These are phyloP conservation scores for Colletotrichum tropicale DNA, from an alignment of 2,329 filamentous ascomycete species.

Conservation along the genomic window DNA sequence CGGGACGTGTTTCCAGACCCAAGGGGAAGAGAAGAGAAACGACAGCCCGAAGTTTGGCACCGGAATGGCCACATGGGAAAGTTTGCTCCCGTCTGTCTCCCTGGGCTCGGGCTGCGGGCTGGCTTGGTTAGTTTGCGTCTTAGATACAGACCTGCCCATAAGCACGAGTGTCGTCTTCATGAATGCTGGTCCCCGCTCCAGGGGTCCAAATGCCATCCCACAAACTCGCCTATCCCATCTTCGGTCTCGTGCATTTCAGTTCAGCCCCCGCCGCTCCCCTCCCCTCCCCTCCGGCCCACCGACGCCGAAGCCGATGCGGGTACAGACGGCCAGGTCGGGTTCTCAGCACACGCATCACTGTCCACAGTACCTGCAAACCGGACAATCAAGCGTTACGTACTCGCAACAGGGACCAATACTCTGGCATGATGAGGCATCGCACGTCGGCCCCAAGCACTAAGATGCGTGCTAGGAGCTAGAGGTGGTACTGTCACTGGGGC, in stretches of 20 bases:
- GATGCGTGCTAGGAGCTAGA: not conserved
- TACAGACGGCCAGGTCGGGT: not conserved
- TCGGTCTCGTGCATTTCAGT: not conserved
- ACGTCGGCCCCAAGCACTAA: not conserved
- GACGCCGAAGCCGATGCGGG: not conserved
- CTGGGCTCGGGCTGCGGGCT: not conserved
- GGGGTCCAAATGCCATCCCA: constrained; percentile 13
- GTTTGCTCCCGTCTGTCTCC: not conserved
- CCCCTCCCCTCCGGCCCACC: not conserved
- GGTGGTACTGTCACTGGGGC: constrained; percentile 1
- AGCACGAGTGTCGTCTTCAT: not conserved
- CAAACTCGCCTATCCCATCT: constrained; percentile 7
- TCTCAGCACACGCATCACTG: not conserved
- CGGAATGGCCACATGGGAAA: constrained; percentile 7
- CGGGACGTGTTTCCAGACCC: not conserved
- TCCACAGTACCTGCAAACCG: not conserved
- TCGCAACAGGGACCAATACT: not conserved
- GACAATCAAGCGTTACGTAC: not conserved
- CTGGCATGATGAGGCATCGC: not conserved
- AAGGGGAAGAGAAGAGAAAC: constrained; percentile 11
- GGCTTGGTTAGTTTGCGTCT: not conserved
- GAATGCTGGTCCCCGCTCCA: not conserved
- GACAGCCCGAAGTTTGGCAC: not conserved
- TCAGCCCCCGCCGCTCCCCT: not conserved
- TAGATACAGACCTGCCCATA: not conserved